Evolutionary conservation across 306 rosid species (phyloP), one percentile per base, ranked within the genome.

Genomic region (Aeschynomene evenia): DNA sequence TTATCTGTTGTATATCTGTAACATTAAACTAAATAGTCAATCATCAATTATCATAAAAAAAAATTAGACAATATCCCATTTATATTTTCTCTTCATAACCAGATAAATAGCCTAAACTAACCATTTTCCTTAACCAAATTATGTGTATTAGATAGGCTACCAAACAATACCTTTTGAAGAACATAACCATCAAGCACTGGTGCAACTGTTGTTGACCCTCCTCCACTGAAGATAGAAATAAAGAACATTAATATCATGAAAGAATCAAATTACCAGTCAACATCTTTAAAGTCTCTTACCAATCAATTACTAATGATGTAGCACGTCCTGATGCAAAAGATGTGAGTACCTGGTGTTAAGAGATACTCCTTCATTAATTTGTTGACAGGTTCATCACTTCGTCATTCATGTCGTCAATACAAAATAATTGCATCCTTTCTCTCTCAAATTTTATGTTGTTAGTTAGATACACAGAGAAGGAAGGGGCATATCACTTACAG

Each of bases 261-360:
- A 33, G 19, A 43, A 68, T 37, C 65, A 55, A 21, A 14, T 40
- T 40, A 1, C 43, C 11, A 60, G 40, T 24, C 13, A 71, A 16
- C 24, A 51, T 22, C 55, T 34, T 6, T 87, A 21, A 31, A 55
- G 19, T 64, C 61, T 51, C 75, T 71, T 89, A 94, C 97, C 99
- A 22, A 77, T 94, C 99, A 83, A 94, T 97, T 77, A 94, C 97
- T 54, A 94, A 82, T 34, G 99, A 87, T 1, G 99, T 94, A 70
- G 99, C 97, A 71, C 99, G 99, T 31, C 99, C 99, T 68, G 99
- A 91, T 49, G 99, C 99, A 74, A 94, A 94, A 37, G 99, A 91
- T 21, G 99, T 91, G 77, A 94, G 88, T 80, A 94, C 97, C 97
- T 89, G 77, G 51, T 21, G 20, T 29, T 11, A 42, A 9, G 51